Base-by-base conservation (phyloP, 1,139 yeast species). In the Pichia sorboxylosa region DNA sequence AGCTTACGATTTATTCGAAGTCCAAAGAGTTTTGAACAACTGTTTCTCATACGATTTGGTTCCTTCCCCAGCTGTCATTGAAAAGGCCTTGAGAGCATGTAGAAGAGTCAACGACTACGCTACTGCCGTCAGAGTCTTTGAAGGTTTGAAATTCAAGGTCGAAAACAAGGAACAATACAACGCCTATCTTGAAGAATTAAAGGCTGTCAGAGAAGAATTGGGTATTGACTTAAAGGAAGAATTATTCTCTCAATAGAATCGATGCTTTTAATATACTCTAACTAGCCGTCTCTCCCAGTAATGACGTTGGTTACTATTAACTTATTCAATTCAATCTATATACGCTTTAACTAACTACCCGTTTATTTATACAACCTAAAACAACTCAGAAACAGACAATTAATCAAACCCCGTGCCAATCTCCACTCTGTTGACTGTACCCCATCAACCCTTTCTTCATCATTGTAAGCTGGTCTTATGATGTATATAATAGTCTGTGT, bases 51-150 rank as follows among this genome's bases (percentile, higher is more conserved):
- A 90, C 69, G 98, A 90, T 66, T 75, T 92, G 62, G 98, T 90
- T 37, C 98, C 98, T 47, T 92, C 98, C 24, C 98, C 98, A 46
- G 76, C 81, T 40, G 97, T 90, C 43, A 72, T 90, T 55, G 95
- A 84, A 64, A 82, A 82, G 66, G 98, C 98, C 33, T 73, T 90
- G 58, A 79, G 82, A 65, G 98, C 98, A 34, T 90, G 97, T 54
- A 85, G 98, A 75, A 83, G 98, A 66, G 97, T 90, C 47, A 85
- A 92, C 63, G 98, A 90, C 66, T 83, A 83, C 66, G 96, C 98
- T 42, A 87, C 97, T 42, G 98, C 98, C 39, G 92, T 87, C 49
- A 82, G 98, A 66, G 94, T 94, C 41, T 90, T 90, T 52, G 98
- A 90, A 67, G 81, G 84, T 46, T 74, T 90, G 60, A 83, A 81